These are phyloP conservation scores for Trichophyton rubrum DNA, from an alignment of 2,329 filamentous ascomycete genomes.

Conservation along the genomic window DNA sequence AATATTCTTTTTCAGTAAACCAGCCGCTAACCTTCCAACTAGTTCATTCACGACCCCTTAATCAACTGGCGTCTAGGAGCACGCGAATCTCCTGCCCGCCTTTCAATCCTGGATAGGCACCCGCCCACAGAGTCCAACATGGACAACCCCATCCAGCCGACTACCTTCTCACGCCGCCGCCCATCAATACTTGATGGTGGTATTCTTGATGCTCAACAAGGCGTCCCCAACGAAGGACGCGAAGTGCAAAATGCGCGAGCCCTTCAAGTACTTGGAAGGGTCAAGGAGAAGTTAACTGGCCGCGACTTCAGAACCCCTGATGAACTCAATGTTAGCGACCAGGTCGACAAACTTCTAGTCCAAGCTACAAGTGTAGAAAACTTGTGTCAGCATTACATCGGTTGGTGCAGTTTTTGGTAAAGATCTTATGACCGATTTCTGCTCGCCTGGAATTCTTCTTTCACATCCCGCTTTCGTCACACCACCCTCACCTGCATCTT, in stretches of 20 bases:
- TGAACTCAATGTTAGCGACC: conserved; percentile 70
- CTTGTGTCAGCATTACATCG: conserved; percentile 96
- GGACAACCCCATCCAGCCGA: conserved; percentile 45
- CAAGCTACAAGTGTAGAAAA: conserved; percentile 97
- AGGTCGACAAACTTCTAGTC: conserved; percentile 88
- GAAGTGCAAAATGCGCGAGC: conserved; percentile 92
- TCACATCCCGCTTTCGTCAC: not conserved
- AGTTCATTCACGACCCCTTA: conserved; percentile 99
- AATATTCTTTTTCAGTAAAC: not conserved
- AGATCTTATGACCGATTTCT: not conserved
- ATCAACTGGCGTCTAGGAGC: conserved; percentile 82
- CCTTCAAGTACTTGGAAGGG: conserved; percentile 76
- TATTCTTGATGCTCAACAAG: conserved; percentile 33
- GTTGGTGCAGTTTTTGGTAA: conserved; percentile 97
- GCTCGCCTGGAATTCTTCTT: not conserved
- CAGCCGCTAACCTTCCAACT: conserved; percentile 5
- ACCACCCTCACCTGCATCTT: not conserved
- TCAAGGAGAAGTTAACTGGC: conserved; percentile 91
- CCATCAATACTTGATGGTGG: conserved; percentile 55
- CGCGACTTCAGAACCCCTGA: conserved; percentile 78
- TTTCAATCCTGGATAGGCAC: conserved; percentile 50
- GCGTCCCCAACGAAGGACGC: conserved; percentile 32
- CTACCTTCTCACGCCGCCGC: conserved; percentile 55
- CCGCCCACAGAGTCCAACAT: conserved; percentile 39
- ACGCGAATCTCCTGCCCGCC: conserved; percentile 48